Base-by-base conservation (phyloP, 805 yeast genomes). In the Candida stauntonica region DNA sequence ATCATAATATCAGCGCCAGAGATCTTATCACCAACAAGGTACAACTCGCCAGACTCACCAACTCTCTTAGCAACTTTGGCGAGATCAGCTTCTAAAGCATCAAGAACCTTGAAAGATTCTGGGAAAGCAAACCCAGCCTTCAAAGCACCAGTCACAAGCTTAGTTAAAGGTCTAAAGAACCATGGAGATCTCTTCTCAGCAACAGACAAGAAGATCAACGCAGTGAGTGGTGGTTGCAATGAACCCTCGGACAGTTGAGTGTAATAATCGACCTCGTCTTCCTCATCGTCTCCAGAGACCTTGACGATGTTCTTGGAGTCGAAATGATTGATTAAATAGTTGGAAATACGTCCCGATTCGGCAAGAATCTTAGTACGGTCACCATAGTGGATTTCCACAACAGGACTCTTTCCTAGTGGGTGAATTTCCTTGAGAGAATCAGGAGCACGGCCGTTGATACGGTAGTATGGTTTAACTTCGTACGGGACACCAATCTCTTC, bases 361-460 rank as follows among this genome's bases (percentile, higher is more conserved):
- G 76, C 77, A 33, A 77, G 45, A 3, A 62, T 51, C 18, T 44
- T 49, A 36, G 48, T 50, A 14, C 60, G 54, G 20, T 45, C 45
- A 6, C n/a, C 23, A 14, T 62, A 68, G 30, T 64, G 62, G 28
- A 67, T 55, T 42, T 74, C 79, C 29, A 82, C 44, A 2, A 79
- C 56, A 1, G 89, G 89, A 1, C 77, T 63, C 50, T 77, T 77
- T 0, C 87, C 88, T 16, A 75, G 58, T 7, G 84, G 81, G 51
- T 77, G 83, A 9, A 79, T 61, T 20, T 71, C 62, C 40, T 64
- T 64, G 26, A 80, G 57, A 21, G 63, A 76, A 3, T 61, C 60
- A 7, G 75, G 76, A 2, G 78, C 77, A 29, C 74, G 60, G 58
- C 67, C 63, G 8, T 61, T 57, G 46, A 72, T 64, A 33, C 87